phyloP scores from a whole-genome alignment of 139 green algal genomes.

The Yamagishiella unicocca region DNA sequence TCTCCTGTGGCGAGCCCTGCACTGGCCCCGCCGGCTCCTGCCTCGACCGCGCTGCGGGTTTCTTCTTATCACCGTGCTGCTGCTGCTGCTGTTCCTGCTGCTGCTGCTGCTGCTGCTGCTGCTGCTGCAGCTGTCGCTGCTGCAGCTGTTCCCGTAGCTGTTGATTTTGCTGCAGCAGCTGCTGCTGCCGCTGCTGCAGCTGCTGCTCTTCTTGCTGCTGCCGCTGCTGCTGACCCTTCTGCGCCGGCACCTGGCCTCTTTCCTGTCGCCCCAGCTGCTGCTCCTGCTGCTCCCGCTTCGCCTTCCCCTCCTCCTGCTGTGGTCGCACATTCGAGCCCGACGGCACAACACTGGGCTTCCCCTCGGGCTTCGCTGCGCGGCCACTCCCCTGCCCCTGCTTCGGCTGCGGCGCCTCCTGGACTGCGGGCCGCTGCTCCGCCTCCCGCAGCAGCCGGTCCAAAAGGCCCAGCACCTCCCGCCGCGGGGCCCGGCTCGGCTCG shows the following conservation, averaged over 20 bases:
- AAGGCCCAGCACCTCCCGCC: background rate
- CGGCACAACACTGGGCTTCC: too few relatives aligned
- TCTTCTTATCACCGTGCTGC: too few relatives aligned
- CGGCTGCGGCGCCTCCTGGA: background rate
- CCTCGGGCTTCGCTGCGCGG: background rate
- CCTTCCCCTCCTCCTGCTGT: background rate
- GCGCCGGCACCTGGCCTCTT: too few relatives aligned
- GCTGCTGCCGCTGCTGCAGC: background rate
- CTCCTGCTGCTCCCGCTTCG: background rate
- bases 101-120: background rate
- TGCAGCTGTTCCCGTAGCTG: background rate
- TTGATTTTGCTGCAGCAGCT: background rate
- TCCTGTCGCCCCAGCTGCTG: background rate
- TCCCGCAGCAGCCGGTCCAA: background rate
- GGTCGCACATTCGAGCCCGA: too few relatives aligned
- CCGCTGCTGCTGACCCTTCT: background rate
- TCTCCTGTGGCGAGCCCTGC: too few relatives aligned
- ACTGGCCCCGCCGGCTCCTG: too few relatives aligned
- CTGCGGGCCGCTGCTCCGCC: background rate
- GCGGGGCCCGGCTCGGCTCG: background rate
- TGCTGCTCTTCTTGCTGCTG: background rate
- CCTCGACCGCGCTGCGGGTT: too few relatives aligned
- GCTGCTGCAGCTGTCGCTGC: background rate
- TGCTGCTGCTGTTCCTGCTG: background rate
- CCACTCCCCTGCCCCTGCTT: background rate